A percentile compares a stretch with the other conserved stretches of the same genome.
Evolutionary conservation across 768 basidiomycete genomes (phyloP).

Genomic region (Cystofilobasidium ferigula): DNA sequence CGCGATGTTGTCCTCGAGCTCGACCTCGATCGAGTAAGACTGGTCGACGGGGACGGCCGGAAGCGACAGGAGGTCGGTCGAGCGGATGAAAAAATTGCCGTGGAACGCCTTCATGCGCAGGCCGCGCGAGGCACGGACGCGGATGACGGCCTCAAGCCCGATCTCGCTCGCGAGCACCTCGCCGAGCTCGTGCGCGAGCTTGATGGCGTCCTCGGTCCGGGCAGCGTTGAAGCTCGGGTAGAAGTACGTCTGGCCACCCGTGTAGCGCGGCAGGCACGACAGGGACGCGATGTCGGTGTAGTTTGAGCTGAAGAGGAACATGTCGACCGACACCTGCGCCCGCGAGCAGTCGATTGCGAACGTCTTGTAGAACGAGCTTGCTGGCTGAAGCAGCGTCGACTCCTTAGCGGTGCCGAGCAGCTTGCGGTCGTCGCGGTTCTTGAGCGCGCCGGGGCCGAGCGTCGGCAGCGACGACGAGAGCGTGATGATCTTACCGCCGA

Average conservation of each 20-base stretch:
- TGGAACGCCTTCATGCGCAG: slow-evolving; percentile 95
- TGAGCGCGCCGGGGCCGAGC: slow-evolving; percentile 77
- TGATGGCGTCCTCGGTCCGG: slow-evolving; percentile 87
- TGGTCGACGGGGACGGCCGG: slow-evolving; percentile 94
- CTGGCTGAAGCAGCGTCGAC: slow-evolving; percentile 83
- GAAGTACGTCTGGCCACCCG: slow-evolving; percentile 93
- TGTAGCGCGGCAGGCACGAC: slow-evolving; percentile 87
- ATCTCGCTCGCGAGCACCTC: slow-evolving; percentile 85
- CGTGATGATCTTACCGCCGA: slow-evolving; percentile 88
- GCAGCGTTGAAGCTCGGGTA: slow-evolving; percentile 97
- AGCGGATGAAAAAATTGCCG: slow-evolving; percentile 96
- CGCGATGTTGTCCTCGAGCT: slow-evolving; percentile 87
- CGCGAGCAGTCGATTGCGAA: slow-evolving; percentile 98
- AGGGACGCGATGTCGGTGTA: slow-evolving; percentile 95
- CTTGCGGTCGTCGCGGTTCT: slow-evolving; percentile 94
- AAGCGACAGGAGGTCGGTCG: slow-evolving; percentile 89
- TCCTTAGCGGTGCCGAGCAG: slow-evolving; percentile 93
- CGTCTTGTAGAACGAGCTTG: slow-evolving; percentile 90
- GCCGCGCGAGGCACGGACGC: slow-evolving; percentile 92
- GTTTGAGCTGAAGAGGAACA: slow-evolving; percentile 90
- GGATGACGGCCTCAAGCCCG: slow-evolving; percentile 93
- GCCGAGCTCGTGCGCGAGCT: slow-evolving; percentile 96
- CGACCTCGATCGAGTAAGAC: slow-evolving; percentile 87
- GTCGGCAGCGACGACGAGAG: slow-evolving; percentile 77
- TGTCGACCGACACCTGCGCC: slow-evolving; percentile 92